Evolutionary conservation across 2,329 filamentous ascomycete genomes (phyloP).

Genomic region (Colletotrichum cordylinicola): DNA sequence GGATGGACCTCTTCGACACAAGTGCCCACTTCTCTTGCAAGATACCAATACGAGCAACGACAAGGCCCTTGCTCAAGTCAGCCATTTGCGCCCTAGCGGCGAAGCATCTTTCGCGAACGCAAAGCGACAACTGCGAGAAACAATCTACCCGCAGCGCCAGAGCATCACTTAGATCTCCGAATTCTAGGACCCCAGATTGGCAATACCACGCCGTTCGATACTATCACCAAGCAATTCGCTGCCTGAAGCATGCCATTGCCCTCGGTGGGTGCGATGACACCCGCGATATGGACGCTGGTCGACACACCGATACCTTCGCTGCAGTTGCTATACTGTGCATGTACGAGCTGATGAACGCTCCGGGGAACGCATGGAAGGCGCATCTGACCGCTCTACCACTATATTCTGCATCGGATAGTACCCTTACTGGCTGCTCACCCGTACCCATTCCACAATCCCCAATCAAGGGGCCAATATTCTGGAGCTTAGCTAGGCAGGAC

Average conservation of each 20-base stretch:
- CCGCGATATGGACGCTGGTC: conserved; percentile 36
- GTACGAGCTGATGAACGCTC: conserved; percentile 72
- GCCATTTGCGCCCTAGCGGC: conserved; percentile 65
- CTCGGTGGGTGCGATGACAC: background rate
- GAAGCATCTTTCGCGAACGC: conserved; percentile 68
- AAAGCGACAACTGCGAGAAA: conserved; percentile 40
- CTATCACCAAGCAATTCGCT: background rate
- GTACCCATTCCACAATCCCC: conserved; percentile 53
- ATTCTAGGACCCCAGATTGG: background rate
- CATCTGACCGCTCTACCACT: conserved; percentile 72
- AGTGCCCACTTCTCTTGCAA: conserved; percentile 65
- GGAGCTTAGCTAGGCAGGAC: conserved; percentile 72
- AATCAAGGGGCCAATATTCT: conserved; percentile 63
- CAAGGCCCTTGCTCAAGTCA: conserved; percentile 50
- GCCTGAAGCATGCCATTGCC: conserved; percentile 44
- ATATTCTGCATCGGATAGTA: conserved; percentile 35
- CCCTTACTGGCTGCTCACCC: conserved; percentile 38
- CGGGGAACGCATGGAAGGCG: conserved; percentile 65
- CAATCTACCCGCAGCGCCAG: conserved; percentile 59
- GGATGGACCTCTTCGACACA: conserved; percentile 59
- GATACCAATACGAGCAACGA: conserved; percentile 62
- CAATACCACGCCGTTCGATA: background rate
- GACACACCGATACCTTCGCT: conserved; percentile 56
- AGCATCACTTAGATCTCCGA: conserved; percentile 31
- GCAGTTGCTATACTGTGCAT: conserved; percentile 71